These are phyloP conservation scores for Cercophora sp. DNA, from an alignment of 495 filamentous ascomycete species.

Conservation along the genomic window DNA sequence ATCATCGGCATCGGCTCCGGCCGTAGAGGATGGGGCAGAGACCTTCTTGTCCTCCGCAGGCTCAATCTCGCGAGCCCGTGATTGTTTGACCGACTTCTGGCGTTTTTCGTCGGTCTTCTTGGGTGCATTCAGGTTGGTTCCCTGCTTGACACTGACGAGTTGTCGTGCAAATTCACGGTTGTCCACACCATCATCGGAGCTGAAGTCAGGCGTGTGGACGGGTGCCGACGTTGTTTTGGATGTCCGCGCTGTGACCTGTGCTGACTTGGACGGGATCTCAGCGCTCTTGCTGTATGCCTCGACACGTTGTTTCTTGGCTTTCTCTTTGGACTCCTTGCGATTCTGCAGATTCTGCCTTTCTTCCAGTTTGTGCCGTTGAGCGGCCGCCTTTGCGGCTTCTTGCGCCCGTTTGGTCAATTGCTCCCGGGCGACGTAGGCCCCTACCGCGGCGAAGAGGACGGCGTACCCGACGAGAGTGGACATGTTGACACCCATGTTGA, in stretches of 20 bases:
- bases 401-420: conserved; percentile 7
- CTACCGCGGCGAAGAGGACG: conserved; percentile 50
- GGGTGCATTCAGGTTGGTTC: conserved; percentile 51
- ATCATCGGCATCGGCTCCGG: conserved; percentile 77
- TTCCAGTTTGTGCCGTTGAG: conserved; percentile 26
- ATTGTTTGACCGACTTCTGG: conserved; percentile 57
- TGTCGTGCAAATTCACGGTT: conserved; percentile 72
- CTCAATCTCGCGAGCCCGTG: conserved; percentile 42
- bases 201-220: conserved; percentile 23
- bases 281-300: conserved; percentile 24
- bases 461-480: conserved; percentile 54
- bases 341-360: conserved; percentile 37
- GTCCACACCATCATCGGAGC: conserved; percentile 57
- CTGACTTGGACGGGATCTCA: conserved; percentile 28
- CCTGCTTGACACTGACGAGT: conserved; percentile 60
- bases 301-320: conserved; percentile 28
- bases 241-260: conserved; percentile 29
- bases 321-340: conserved; percentile 31
- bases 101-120: conserved; percentile 58
- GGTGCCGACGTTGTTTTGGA: conserved; percentile 17
- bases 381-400: conserved; percentile 12
- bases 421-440: conserved; percentile 21
- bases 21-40: conserved; percentile 65
- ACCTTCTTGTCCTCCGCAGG: conserved; percentile 33
- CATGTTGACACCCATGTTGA: conserved; percentile 40